phyloP scores from a whole-genome alignment of 2,329 filamentous ascomycete genomes.

The Aspergillus carbonarius region DNA sequence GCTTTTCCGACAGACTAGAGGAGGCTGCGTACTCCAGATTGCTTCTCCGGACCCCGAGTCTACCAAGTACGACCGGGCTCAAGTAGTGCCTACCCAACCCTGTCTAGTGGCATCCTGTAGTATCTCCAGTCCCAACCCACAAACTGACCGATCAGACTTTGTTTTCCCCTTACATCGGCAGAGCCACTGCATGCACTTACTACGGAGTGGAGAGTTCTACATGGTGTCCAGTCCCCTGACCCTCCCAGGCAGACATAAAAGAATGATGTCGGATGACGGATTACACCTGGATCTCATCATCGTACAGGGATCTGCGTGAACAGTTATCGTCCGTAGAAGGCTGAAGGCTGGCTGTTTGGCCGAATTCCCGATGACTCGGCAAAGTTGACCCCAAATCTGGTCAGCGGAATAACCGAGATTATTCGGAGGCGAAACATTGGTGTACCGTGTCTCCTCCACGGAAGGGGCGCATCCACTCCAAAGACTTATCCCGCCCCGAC shows the following conservation, averaged over 20 bases:
- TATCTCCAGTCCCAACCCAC: background rate
- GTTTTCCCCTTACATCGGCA: background rate
- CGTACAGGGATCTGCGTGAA: background rate
- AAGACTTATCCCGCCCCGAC: slow-evolving; percentile 14
- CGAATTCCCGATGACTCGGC: background rate
- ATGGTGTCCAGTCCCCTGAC: background rate
- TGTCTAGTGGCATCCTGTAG: background rate
- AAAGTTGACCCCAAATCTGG: background rate
- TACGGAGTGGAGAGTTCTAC: background rate
- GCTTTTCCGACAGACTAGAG: background rate
- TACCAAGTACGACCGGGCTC: background rate
- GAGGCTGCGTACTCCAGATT: background rate
- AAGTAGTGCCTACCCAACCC: background rate
- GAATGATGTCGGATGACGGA: background rate
- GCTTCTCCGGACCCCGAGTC: background rate
- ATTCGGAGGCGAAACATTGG: slow-evolving; percentile 4
- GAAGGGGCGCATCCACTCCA: slow-evolving; percentile 9
- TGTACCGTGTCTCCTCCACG: background rate
- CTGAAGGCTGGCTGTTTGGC: background rate
- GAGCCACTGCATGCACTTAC: background rate
- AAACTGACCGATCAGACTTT: background rate
- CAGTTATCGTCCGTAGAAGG: background rate
- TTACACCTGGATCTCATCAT: background rate
- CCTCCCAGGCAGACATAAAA: background rate
- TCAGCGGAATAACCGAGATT: slow-evolving; percentile 5